These are phyloP conservation scores for Candida michaelii DNA, from an alignment of 805 yeast genomes.

Conservation along the genomic window DNA sequence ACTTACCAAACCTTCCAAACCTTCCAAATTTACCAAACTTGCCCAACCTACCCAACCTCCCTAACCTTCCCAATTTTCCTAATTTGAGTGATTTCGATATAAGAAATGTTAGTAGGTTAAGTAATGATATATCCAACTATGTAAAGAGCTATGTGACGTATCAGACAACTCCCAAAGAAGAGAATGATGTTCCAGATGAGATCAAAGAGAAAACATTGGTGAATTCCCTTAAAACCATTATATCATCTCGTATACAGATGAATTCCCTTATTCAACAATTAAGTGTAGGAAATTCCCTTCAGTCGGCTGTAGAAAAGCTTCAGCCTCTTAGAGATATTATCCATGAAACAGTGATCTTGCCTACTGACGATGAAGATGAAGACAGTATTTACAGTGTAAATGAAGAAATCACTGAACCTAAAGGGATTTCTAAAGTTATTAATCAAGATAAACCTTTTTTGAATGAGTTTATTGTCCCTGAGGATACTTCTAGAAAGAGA, in stretches of 20 bases:
- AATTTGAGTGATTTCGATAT: constrained; percentile 10
- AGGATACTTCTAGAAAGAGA: constrained; percentile 13
- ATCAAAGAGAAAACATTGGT: constrained; percentile 14
- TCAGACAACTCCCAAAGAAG: constrained; percentile 19
- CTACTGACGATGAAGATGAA: constrained; percentile 44
- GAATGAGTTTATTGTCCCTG: constrained; percentile 54
- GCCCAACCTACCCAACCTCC: constrained; percentile 7
- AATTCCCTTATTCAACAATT: constrained; percentile 40
- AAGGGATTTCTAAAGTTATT: constrained; percentile 50
- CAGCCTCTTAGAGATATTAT: constrained; percentile 47
- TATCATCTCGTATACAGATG: constrained; percentile 44
- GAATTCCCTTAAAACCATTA: constrained; percentile 31
- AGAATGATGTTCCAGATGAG: constrained; percentile 14
- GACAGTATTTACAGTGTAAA: constrained; percentile 5
- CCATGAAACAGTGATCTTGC: constrained; percentile 48
- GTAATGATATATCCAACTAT: constrained; percentile 10
- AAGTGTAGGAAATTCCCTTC: constrained; percentile 47
- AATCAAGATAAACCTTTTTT: constrained; percentile 47
- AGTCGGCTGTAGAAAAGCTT: constrained; percentile 52
- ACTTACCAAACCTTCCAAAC: constrained; percentile 23
- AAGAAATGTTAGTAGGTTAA: constrained; percentile 7
- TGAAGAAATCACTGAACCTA: constrained; percentile 45
- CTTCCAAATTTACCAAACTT: constrained; percentile 24
- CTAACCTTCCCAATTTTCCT: constrained; percentile 8
- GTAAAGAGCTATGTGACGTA: constrained; percentile 10